Conservation (phyloP, 1,284 basidiomycete species). For the Apiotrichum mycotoxinovorans region DNA sequence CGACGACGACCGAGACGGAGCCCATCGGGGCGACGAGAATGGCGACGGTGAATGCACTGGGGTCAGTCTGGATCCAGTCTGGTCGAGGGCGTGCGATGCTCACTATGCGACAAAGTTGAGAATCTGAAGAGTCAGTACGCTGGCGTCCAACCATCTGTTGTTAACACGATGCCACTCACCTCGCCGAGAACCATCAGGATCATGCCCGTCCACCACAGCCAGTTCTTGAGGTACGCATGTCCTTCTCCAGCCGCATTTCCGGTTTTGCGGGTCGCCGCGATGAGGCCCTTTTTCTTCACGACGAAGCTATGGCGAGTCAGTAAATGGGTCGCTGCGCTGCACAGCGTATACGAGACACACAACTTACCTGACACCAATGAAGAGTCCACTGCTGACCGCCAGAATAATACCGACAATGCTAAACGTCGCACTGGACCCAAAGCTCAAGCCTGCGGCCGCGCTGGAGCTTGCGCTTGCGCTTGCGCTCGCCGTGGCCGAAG, state of each 20-base stretch:
- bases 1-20: constrained; percentile 92
- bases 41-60: constrained; percentile 42
- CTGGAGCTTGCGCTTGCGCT: not conserved
- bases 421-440: constrained; percentile 33
- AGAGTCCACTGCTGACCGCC: constrained; percentile 74
- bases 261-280: constrained; percentile 53
- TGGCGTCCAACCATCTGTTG: too few species aligned
- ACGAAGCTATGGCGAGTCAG: constrained; percentile 50
- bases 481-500: not conserved
- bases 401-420: constrained; percentile 64
- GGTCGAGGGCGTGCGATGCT: constrained; percentile 14
- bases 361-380: constrained; percentile 85
- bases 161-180: constrained; percentile 3
- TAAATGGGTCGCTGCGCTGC: too few species aligned
- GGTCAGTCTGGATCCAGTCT: constrained; percentile 1
- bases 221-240: constrained; percentile 80
- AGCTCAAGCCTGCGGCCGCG: not conserved
- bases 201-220: constrained; percentile 72
- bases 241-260: constrained; percentile 77
- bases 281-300: constrained; percentile 89
- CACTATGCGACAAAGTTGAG: constrained; percentile 51
- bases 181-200: constrained; percentile 46
- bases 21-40: constrained; percentile 67
- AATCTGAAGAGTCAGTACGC: constrained; percentile 26
- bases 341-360: too few species aligned